Base-by-base conservation (phyloP, 352 stramenopile species). In the Pythium monospermum region DNA sequence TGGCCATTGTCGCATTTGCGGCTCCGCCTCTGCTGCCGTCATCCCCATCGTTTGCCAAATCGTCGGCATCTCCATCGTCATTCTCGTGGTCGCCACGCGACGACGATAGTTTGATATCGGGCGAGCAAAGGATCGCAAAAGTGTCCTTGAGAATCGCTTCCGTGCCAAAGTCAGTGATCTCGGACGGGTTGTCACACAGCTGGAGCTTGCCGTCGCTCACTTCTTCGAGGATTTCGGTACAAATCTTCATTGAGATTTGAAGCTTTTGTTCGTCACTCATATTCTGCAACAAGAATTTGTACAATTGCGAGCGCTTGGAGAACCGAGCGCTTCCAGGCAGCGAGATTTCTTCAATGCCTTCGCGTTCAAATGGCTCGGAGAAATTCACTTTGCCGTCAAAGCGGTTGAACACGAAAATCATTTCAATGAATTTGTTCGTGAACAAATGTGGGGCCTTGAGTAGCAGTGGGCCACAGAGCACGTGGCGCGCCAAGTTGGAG, bases 211-310 rank as follows among this genome's bases (percentile, higher is more conserved):
- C 76, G 26, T 94, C 84, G 28, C 87, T 78, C 2, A 96, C 90
- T 64, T 95, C 85, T 49, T 94, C 91, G 2, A 98, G 73, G 16
- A 98, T 73, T 62, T 97, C 92, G 3, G 84, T 97, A 35, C 91
- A 95, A 18, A 99, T 70, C 57, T 97, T 91, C 64, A 95, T 96
- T 4, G 91, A 98, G 2, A 98, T 90, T 53, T 95, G 85, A 32
- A 98, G 75, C 64, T 98, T 98, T 57, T 98, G 91, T 62, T 98
- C 91, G 60, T 98, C 95, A 33, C 73, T 83, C 86, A 98, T 95
- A 67, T 97, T 86, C 19, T 91, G 69, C 21, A 99, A 69, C 55
- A 99, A 67, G 41, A 98, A 96, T 13, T 85, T 78, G 67, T 99
- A 99, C 26, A 99, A 74, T 37, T 88, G 70, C 33, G 76, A 76